Conservation (phyloP, 495 filamentous ascomycete species). For the Rhypophila decipiens region DNA sequence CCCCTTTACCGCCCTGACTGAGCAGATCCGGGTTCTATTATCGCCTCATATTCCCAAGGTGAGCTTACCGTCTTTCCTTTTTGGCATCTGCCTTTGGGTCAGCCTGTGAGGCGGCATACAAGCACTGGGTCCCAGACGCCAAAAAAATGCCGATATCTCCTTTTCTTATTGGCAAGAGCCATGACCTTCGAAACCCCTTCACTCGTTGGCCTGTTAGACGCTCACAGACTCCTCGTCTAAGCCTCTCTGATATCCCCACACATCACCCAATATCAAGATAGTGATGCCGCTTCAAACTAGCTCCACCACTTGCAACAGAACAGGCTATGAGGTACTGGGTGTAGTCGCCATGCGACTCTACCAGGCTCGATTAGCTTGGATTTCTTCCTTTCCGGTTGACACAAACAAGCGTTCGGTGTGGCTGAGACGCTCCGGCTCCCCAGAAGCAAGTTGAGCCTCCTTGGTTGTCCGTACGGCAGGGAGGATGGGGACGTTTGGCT, state of each 20-base stretch:
- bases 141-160: not conserved
- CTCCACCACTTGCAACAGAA: too few relatives aligned
- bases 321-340: too few relatives aligned
- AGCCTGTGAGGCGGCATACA: slow-evolving; percentile 1
- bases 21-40: not conserved
- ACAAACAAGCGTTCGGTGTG: not conserved
- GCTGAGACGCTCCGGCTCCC: not conserved
- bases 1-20: not conserved
- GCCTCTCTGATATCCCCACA: too few relatives aligned
- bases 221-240: not conserved
- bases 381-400: not conserved
- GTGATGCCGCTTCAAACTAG: too few relatives aligned
- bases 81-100: not conserved
- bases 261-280: too few relatives aligned
- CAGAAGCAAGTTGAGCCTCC: slow-evolving; percentile 2
- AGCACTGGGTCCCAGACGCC: not conserved
- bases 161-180: not conserved
- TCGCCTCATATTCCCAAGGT: not conserved
- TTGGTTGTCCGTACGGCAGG: not conserved
- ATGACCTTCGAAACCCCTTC: not conserved
- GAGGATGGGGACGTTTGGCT: not conserved
- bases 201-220: not conserved
- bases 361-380: not conserved
- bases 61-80: not conserved
- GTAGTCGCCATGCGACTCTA: not conserved